These are phyloP conservation scores for Phaeosphaeria sp. DNA, from an alignment of 2,329 filamentous ascomycete genomes.

Conservation along the genomic window DNA sequence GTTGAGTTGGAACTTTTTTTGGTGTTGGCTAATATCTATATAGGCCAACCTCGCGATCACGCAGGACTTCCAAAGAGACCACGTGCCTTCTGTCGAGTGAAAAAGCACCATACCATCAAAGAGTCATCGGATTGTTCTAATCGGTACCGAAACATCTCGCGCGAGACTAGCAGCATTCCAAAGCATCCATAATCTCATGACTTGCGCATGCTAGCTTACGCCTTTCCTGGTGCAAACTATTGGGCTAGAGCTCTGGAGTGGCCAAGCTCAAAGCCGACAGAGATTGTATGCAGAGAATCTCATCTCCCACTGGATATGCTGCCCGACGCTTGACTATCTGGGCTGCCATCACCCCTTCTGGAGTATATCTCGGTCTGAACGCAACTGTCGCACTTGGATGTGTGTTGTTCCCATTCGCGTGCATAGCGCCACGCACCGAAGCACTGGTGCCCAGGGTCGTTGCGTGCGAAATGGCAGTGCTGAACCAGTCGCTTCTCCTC, in stretches of 20 bases:
- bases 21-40: background rate
- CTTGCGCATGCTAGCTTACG: background rate
- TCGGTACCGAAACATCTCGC: background rate
- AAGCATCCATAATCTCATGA: background rate
- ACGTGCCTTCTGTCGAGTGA: background rate
- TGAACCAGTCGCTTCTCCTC: conserved; percentile 65
- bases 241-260: background rate
- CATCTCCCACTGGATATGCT: background rate
- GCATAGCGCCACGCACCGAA: conserved; percentile 69
- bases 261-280: too few relatives aligned
- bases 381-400: conserved; percentile 10
- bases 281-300: too few relatives aligned
- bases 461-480: conserved; percentile 77
- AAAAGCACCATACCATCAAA: background rate
- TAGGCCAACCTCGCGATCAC: background rate
- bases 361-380: background rate
- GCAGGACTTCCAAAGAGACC: background rate
- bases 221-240: background rate
- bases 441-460: conserved; percentile 73
- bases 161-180: background rate
- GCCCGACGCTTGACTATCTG: background rate
- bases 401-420: conserved; percentile 62
- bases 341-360: background rate
- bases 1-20: background rate
- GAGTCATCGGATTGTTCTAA: background rate